Percentiles rank a stretch among this genome's conserved stretches.
These are phyloP conservation scores for Hyaloscypha bicolor DNA, from an alignment of 495 filamentous ascomycete genomes.

Conservation along the genomic window DNA sequence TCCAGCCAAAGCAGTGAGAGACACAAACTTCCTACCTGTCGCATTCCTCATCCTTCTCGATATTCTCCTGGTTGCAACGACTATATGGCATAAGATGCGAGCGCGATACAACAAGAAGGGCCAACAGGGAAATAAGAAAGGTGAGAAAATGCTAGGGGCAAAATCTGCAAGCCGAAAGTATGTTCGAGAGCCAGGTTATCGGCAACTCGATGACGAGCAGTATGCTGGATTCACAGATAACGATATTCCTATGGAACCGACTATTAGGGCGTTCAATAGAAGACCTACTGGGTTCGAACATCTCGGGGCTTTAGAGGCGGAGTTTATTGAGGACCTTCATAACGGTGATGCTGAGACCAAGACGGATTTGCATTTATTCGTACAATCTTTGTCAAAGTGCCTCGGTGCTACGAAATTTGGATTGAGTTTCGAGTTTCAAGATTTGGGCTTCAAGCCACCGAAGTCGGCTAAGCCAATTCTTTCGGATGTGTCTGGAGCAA, in stretches of 20 bases:
- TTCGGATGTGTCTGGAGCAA: slow-evolving; percentile 51
- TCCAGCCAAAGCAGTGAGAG: slow-evolving; percentile 37
- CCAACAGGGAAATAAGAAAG: neutral
- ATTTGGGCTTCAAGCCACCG: slow-evolving; percentile 48
- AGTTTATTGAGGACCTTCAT: slow-evolving; percentile 20
- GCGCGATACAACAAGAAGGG: slow-evolving; percentile 28
- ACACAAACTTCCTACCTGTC: slow-evolving; percentile 44
- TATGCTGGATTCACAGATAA: slow-evolving; percentile 34
- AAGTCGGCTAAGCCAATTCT: slow-evolving; percentile 46
- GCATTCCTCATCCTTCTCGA: slow-evolving; percentile 45
- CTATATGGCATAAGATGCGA: slow-evolving; percentile 35
- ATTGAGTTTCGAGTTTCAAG: slow-evolving; percentile 49
- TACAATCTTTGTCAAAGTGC: slow-evolving; percentile 51
- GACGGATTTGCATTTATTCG: slow-evolving; percentile 47
- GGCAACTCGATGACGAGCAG: slow-evolving; percentile 33
- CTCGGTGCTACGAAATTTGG: slow-evolving; percentile 52
- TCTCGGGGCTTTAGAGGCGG: slow-evolving; percentile 36
- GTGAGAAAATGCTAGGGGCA: neutral
- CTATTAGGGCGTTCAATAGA: slow-evolving; percentile 29
- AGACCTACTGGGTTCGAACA: slow-evolving; percentile 39
- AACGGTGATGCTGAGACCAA: slow-evolving; percentile 35
- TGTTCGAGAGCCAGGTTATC: slow-evolving; percentile 28
- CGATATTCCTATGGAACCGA: slow-evolving; percentile 35
- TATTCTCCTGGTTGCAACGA: slow-evolving; percentile 36
- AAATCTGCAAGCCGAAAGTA: slow-evolving; percentile 7